Base-by-base conservation (phyloP, 805 yeast genomes). In the Saccharomycopsis fodiens region DNA sequence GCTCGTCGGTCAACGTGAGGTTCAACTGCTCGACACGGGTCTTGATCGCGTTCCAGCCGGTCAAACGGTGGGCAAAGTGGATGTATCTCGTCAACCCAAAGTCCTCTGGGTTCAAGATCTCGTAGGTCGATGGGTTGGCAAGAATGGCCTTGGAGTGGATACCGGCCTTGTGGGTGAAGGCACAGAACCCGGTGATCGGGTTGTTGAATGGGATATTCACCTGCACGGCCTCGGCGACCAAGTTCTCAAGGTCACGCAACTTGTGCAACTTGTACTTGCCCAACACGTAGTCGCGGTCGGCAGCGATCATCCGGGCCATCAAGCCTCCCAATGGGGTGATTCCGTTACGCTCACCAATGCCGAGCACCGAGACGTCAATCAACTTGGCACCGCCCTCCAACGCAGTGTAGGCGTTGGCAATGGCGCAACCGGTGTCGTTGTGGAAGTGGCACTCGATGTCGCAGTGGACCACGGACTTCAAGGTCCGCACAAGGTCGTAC, bases 41-140 rank as follows among this genome's bases (percentile, higher is more conserved):
- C 73, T 91, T 91, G 76, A 91, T 91, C 46, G 97, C 97, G 67
- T 91, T 93, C 98, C 98, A 91, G 52, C 98, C 98, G 12, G 98
- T 91, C 61, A 91, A 75, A 63, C 97, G 82, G 76, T 91, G 91
- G 57, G 97, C 97, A 65, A 91, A 93, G 67, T 93, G 98, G 62
- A 91, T 91, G 66, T 91, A 91, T 64, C 98, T 80, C 46, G 95
- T 81, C 63, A 91, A 78, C 63, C 98, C 98, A 60, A 91, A 91
- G 69, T 91, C 98, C 23, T 83, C 70, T 47, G 98, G 98, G 64
- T 84, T 84, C 64, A 91, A 75, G 60, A 91, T 91, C 73, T 91
- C 98, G 66, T 91, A 91, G n/a, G 97, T 93, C 39, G 96, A 87
- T 52, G 98, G 98, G 70, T 91, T 93, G 48, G 98, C 98, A 55